Evolutionary conservation across 257 asterid genomes (phyloP).

Genomic region (Petunia axillaris): DNA sequence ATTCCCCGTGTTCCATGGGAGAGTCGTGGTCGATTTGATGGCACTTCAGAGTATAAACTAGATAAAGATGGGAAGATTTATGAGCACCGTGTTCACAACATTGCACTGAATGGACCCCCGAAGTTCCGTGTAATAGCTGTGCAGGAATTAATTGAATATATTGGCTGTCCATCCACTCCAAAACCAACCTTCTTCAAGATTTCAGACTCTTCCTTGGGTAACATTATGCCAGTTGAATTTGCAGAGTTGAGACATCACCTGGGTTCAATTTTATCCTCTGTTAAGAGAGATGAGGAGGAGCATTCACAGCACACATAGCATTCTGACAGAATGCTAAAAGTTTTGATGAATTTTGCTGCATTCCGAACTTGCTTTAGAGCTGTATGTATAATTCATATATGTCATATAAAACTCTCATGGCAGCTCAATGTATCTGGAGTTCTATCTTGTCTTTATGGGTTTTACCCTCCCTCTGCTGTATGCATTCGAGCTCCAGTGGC

Average conservation of each 20-base stretch:
- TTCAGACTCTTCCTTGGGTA: constrained; percentile 44
- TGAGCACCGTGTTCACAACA: constrained; percentile 92
- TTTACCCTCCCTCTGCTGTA: neutral
- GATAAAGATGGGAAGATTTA: constrained; percentile 93
- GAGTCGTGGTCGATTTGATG: constrained; percentile 77
- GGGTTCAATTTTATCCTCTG: constrained; percentile 46
- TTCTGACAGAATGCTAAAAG: neutral
- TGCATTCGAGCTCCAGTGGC: constrained; percentile 1
- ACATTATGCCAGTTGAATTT: constrained; percentile 38
- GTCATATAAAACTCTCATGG: neutral
- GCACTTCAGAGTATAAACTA: constrained; percentile 96
- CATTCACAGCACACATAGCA: constrained; percentile 26
- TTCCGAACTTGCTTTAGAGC: neutral
- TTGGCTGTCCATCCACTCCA: constrained; percentile 79
- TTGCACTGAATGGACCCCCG: constrained; percentile 76
- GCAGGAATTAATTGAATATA: constrained; percentile 67
- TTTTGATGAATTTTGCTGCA: neutral
- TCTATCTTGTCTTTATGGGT: neutral
- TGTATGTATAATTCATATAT: constrained; percentile 1
- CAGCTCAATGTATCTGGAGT: neutral
- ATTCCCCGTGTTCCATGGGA: constrained; percentile 93
- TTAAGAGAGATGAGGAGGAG: constrained; percentile 41
- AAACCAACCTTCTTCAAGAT: constrained; percentile 82
- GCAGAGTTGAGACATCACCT: constrained; percentile 43
- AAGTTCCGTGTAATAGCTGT: constrained; percentile 68